phyloP scores from a whole-genome alignment of 805 yeast species.

The Metschnikowia santaceciliae region DNA sequence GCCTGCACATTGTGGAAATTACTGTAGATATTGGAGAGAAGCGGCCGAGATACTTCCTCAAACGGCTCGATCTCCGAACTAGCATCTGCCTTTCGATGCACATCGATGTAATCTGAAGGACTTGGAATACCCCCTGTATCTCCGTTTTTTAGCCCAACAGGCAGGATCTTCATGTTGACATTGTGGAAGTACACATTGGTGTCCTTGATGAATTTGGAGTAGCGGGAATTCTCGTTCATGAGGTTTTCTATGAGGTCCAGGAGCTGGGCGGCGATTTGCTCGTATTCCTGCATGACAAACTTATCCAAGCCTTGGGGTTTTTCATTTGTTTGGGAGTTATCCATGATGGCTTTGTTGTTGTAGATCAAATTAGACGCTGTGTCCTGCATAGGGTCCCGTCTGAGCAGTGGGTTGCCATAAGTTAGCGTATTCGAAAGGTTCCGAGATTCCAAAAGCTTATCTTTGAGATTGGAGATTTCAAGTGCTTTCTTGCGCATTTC shows the following conservation, averaged over 20 bases:
- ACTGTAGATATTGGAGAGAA: constrained; percentile 31
- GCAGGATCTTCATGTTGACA: constrained; percentile 27
- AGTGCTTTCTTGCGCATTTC: constrained; percentile 32
- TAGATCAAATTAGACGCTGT: constrained; percentile 1
- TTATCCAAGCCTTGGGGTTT: constrained; percentile 10
- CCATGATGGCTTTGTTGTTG: constrained; percentile 29
- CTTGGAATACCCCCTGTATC: constrained; percentile 13
- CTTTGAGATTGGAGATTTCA: constrained; percentile 32
- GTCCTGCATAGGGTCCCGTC: constrained; percentile 3
- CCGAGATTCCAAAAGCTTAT: constrained; percentile 31
- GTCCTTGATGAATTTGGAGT: constrained; percentile 26
- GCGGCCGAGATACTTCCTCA: constrained; percentile 32
- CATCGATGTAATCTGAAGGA: constrained; percentile 32
- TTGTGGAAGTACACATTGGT: constrained; percentile 26
- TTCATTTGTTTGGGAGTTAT: constrained; percentile 1
- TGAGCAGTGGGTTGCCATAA: constrained; percentile 23
- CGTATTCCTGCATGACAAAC: constrained; percentile 27
- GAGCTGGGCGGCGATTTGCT: constrained; percentile 29
- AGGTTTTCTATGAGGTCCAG: constrained; percentile 34
- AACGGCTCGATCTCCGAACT: constrained; percentile 34
- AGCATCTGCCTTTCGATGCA: constrained; percentile 13
- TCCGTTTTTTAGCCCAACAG: constrained; percentile 6
- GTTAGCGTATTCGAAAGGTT: constrained; percentile 26
- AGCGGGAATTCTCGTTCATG: constrained; percentile 34
- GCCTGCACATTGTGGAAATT: constrained; percentile 30